Percentiles rank a stretch among this genome's conserved stretches.
phyloP scores from a whole-genome alignment of 805 yeast genomes.

The Zygosaccharomyces bisporus region DNA sequence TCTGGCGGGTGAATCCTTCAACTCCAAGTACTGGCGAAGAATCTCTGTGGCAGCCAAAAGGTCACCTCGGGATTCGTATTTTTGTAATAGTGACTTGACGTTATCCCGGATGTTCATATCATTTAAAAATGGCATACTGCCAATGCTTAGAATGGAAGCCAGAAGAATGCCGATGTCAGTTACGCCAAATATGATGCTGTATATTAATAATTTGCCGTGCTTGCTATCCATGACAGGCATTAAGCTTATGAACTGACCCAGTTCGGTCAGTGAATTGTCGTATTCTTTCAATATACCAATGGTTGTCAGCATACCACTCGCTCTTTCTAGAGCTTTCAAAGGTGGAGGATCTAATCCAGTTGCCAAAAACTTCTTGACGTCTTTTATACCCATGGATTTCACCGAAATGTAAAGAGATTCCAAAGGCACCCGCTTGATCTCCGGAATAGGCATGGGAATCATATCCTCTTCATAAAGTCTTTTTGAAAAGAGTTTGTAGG shows the following conservation, averaged over 20 bases:
- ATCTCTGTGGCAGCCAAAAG: conserved; percentile 62
- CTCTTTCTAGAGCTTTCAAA: conserved; percentile 36
- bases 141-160: conserved; percentile 72
- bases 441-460: conserved; percentile 79
- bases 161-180: conserved; percentile 71
- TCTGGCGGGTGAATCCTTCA: conserved; percentile 27
- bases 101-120: conserved; percentile 61
- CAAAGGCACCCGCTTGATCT: conserved; percentile 76
- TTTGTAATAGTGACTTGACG: conserved; percentile 44
- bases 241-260: conserved; percentile 75
- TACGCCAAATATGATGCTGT: conserved; percentile 80
- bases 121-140: conserved; percentile 62
- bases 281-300: conserved; percentile 64
- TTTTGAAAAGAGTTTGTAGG: conserved; percentile 74
- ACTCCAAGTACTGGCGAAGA: conserved; percentile 47
- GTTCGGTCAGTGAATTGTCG: conserved; percentile 53
- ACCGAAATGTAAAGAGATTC: conserved; percentile 81
- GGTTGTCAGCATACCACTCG: conserved; percentile 49
- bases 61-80: conserved; percentile 56
- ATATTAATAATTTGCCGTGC: conserved; percentile 76
- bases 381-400: conserved; percentile 79
- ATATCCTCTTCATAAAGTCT: conserved; percentile 53
- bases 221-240: conserved; percentile 80
- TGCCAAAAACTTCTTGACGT: conserved; percentile 65
- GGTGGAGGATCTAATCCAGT: conserved; percentile 83